Conservation (phyloP, 2,329 filamentous ascomycete genomes). For the Alternaria postmessia region DNA sequence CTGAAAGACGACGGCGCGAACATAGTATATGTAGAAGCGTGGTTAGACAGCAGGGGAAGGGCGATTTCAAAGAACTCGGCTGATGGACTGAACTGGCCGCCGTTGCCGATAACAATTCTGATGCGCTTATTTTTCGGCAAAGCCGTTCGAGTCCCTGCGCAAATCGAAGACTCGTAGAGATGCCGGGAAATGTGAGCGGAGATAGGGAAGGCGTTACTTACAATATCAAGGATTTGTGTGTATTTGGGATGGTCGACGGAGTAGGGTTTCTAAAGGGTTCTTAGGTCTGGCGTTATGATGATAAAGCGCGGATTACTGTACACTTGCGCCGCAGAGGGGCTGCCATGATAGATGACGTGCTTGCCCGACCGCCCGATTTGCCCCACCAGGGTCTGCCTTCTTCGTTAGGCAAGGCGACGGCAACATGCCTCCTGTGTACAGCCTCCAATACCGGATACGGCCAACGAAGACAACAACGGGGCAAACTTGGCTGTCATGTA, state of each 20-base stretch:
- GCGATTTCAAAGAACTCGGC: conserved; percentile 47
- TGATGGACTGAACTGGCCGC: conserved; percentile 47
- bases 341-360: conserved; percentile 31
- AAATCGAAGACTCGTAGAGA: conserved; percentile 15
- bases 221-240: conserved; percentile 24
- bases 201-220: conserved; percentile 33
- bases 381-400: conserved; percentile 25
- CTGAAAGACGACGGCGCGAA: conserved; percentile 48
- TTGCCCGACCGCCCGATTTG: conserved; percentile 27
- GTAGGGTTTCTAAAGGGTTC: conserved; percentile 9
- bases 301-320: conserved; percentile 35
- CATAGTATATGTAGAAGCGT: conserved; percentile 49
- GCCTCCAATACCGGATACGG: background rate
- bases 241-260: conserved; percentile 24
- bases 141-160: conserved; percentile 37
- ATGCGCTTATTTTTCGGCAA: conserved; percentile 44
- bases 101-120: conserved; percentile 41
- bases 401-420: conserved; percentile 13
- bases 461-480: background rate
- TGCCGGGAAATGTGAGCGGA: conserved; percentile 12
- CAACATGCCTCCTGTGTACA: background rate
- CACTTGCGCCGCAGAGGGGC: conserved; percentile 23
- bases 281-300: conserved; percentile 27
- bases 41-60: conserved; percentile 28
- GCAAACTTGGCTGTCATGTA: background rate